phyloP scores from a whole-genome alignment of 2,329 filamentous ascomycete species.

The Arthrinium puccinioides region DNA sequence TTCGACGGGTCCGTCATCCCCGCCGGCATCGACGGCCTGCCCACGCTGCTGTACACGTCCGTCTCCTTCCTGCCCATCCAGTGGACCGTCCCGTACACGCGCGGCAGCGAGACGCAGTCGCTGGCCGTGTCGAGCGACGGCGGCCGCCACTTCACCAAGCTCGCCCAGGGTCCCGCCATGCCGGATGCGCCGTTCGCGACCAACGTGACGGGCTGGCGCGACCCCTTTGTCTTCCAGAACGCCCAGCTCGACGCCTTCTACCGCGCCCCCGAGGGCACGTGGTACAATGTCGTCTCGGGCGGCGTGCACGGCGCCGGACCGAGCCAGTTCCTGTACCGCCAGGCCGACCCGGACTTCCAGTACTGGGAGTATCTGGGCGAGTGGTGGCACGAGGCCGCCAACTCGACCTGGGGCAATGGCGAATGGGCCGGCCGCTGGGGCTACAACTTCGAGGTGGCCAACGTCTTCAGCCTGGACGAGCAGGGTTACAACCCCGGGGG shows the following conservation, averaged over 20 bases:
- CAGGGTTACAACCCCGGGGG: slow-evolving; percentile 30
- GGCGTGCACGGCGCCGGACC: slow-evolving; percentile 30
- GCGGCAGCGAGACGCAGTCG: slow-evolving; percentile 36
- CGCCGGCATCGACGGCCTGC: slow-evolving; percentile 31
- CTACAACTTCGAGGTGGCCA: slow-evolving; percentile 38
- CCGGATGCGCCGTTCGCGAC: slow-evolving; percentile 28
- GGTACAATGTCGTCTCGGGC: slow-evolving; percentile 30
- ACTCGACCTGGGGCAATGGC: slow-evolving; percentile 26
- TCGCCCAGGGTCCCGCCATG: slow-evolving; percentile 28
- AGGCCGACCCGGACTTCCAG: slow-evolving; percentile 26
- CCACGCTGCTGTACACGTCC: slow-evolving; percentile 36
- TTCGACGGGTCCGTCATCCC: slow-evolving; percentile 38
- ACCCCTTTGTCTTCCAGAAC: slow-evolving; percentile 33
- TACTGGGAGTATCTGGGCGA: slow-evolving; percentile 24
- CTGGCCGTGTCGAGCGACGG: slow-evolving; percentile 27
- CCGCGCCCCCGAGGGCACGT: slow-evolving; percentile 24
- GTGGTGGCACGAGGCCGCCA: slow-evolving; percentile 32
- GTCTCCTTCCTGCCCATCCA: slow-evolving; percentile 36
- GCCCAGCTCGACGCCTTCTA: slow-evolving; percentile 25
- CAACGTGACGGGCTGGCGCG: slow-evolving; percentile 34
- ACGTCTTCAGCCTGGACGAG: slow-evolving; percentile 31
- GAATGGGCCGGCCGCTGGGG: slow-evolving; percentile 28
- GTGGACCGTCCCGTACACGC: slow-evolving; percentile 37
- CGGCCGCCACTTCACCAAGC: slow-evolving; percentile 31
- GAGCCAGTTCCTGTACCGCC: slow-evolving; percentile 30